Evolutionary conservation across 257 asterid genomes (phyloP), one percentile per base, ranked within the genome.

Genomic region (Salvia miltiorrhiza): DNA sequence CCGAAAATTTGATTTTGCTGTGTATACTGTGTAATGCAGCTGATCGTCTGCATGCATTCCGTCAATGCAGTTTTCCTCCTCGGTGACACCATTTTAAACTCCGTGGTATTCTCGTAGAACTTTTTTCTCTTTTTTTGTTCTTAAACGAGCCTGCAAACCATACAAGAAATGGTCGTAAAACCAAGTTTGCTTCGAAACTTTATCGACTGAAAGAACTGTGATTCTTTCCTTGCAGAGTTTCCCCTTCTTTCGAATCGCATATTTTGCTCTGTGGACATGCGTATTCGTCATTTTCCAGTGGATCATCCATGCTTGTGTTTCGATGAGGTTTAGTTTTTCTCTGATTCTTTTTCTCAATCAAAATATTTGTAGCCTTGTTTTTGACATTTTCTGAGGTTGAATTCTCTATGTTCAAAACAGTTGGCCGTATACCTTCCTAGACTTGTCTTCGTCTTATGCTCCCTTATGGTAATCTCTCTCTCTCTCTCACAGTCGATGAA

Each of bases 191-290:
- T 60, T 63, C 52, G 14, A 6, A 26, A 7, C 16, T 16, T 56
- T 6, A 58, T 53, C 32, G 48, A 62, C 48, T 68, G 8, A 79
- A 17, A 9, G 8, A 32, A 63, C 48, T 52, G 14, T 80, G 1
- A 28, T 61, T 73, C 5, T 37, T 37, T 71, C 49, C 54, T 63
- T 79, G 65, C 97, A 93, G 98, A 76, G 78, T 14, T 90, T 93
- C 63, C 97, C 98, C 60, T 87, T 85, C 86, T 93, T 88, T 63
- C 88, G 97, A 47, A 73, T 90, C 19, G 95, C 88, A 20, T 93
- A 93, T 72, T 93, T 93, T 62, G 69, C 82, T 47, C 78, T 88
- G 37, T 93, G 85, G 88, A 90, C 98, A 2, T 77, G 82, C 65
- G 37, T 71, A 13, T 93, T 83, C 76, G 96, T 93, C 75, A 19